Conservation (phyloP, 2,329 filamentous ascomycete genomes). For the Penicillium crustosum region DNA sequence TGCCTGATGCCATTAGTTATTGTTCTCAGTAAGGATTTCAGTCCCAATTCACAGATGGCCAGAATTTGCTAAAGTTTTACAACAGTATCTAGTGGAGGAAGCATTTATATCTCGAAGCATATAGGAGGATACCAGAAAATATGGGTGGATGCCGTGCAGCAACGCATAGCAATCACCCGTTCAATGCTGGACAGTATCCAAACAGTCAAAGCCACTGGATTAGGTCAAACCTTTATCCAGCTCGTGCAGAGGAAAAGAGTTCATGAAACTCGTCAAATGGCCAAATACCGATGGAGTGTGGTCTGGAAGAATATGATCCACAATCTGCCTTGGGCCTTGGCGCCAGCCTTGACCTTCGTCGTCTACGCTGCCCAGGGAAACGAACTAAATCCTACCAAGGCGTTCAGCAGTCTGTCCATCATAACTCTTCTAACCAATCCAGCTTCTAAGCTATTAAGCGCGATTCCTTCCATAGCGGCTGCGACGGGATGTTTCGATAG, state of each 20-base stretch:
- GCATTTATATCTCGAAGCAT: neutral
- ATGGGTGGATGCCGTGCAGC: neutral
- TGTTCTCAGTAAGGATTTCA: neutral
- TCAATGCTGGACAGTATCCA: neutral
- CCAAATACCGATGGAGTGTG: neutral
- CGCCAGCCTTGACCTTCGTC: neutral
- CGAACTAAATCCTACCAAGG: neutral
- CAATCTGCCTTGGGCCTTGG: neutral
- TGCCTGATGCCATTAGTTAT: neutral
- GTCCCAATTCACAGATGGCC: rapidly evolving
- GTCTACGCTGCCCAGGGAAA: neutral
- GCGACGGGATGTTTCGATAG: neutral
- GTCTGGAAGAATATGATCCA: neutral
- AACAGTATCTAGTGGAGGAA: neutral
- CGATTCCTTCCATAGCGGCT: neutral
- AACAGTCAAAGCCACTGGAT: neutral
- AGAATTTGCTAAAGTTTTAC: neutral
- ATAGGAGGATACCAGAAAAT: neutral
- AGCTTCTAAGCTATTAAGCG: neutral
- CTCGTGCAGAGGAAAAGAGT: neutral
- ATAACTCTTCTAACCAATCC: neutral
- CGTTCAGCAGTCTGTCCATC: neutral
- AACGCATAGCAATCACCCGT: neutral
- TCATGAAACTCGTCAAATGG: neutral
- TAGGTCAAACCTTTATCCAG: neutral